These are phyloP conservation scores for Coemansia sp. DNA, from an alignment of 192 early-diverging fungal genomes.

Conservation along the genomic window DNA sequence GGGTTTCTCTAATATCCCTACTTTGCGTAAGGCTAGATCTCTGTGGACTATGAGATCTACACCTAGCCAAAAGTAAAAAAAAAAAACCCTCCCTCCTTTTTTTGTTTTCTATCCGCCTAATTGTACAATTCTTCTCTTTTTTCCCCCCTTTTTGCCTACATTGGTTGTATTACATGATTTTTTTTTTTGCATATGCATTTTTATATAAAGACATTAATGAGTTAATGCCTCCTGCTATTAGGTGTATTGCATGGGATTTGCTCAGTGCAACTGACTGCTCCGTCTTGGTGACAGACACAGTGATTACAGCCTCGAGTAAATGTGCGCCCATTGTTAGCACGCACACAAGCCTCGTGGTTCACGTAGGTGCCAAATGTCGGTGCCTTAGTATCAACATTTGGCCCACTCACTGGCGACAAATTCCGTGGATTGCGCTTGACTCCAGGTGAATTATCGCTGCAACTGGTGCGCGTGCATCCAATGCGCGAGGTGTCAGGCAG, in stretches of 20 bases:
- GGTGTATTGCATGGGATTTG: not conserved
- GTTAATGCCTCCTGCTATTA: not conserved
- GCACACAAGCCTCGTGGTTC: constrained; percentile 42
- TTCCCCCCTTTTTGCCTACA: not conserved
- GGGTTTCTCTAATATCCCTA: constrained; percentile 27
- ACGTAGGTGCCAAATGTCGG: constrained; percentile 18
- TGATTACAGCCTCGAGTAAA: constrained; percentile 10
- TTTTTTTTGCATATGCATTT: constrained; percentile 16
- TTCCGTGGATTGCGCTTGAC: not conserved
- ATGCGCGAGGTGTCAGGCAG: constrained; percentile 39
- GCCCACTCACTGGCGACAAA: not conserved
- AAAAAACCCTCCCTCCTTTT: not conserved
- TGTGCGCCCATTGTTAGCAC: constrained; percentile 26
- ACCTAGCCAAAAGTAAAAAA: constrained; percentile 11
- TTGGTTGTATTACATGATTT: constrained; percentile 1
- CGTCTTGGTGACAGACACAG: constrained; percentile 41
- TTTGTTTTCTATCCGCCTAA: not conserved
- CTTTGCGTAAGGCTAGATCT: constrained; percentile 38
- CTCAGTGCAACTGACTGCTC: constrained; percentile 17
- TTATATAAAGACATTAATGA: not conserved
- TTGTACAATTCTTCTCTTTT: not conserved
- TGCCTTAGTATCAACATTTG: not conserved
- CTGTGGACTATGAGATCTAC: constrained; percentile 37
- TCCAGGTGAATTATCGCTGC: not conserved
- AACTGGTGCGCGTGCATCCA: constrained; percentile 23